Base-by-base conservation (phyloP, 257 asterid genomes). In the Petrea volubilis region DNA sequence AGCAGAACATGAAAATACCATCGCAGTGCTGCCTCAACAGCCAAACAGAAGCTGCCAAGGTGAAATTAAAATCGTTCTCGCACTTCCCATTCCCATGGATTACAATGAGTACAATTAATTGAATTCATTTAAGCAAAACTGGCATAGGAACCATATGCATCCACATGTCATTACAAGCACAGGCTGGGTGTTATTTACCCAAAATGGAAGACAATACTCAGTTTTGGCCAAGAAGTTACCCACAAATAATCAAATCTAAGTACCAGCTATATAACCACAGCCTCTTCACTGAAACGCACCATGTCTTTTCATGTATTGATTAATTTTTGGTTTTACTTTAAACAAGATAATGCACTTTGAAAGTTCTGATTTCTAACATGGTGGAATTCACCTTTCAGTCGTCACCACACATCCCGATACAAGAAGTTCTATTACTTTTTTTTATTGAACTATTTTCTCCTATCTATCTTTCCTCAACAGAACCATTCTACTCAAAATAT, bases 1-100 rank as follows among this genome's bases (percentile, higher is more conserved):
- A 15, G 47, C 77, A 70, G 15, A n/a, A 38, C 18, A 60, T 33
- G 58, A 60, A 71, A 49, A 10, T 27, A 18, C 5, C n/a, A n/a
- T n/a, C n/a, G n/a, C n/a, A n/a, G n/a, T 21, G 40, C 18, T 14
- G 60, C 38, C 52, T 57, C 64, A 17, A 64, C 49, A 57, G 8
- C 31, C 47, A 49, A 33, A 27, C 23, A 17, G 57, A 17, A 21
- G 34, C 12, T 18, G 17, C 21, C 15, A 46, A 7, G 58, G 47
- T 18, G 7, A 17, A n/a, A 44, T 3, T 28, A 27, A 38, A 27
- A 41, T 7, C 15, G 27, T 3, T 3, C 41, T 28, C 29, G 15
- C 25, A 23, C 63, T 12, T 55, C 36, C 33, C 31, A 28, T n/a
- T 12, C 27, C 38, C 31, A 38, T n/a, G 17, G 31, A 6, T 53